These are phyloP conservation scores for Castanea crenata DNA, from an alignment of 306 rosid species.

Conservation along the genomic window DNA sequence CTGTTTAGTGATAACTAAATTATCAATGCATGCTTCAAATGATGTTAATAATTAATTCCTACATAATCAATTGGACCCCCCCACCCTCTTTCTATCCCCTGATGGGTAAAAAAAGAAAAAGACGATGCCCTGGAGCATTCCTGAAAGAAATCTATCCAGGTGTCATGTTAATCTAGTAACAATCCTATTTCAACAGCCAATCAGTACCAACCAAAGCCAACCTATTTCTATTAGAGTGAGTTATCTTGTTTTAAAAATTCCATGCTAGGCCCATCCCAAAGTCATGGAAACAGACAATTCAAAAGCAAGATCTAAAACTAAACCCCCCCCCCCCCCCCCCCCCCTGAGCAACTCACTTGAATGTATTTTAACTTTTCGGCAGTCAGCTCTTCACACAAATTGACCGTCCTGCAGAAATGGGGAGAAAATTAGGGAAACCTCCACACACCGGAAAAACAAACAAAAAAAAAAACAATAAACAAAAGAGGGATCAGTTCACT, in stretches of 20 bases:
- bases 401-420: constrained; percentile 60
- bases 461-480: neutral
- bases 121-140: neutral
- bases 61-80: neutral
- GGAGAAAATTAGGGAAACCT: neutral
- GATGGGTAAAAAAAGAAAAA: neutral
- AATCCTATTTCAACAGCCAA: neutral
- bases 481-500: constrained; percentile 14
- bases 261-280: neutral
- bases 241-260: neutral
- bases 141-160: neutral
- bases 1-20: constrained; percentile 43
- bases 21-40: constrained; percentile 3
- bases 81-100: neutral
- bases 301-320: neutral
- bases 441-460: neutral
- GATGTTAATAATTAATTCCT: neutral
- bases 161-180: neutral
- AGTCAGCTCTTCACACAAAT: constrained; percentile 70
- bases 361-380: constrained; percentile 74
- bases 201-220: neutral
- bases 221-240: neutral
- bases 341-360: constrained; percentile 54
- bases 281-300: neutral
- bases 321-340: neutral